Base-by-base conservation (phyloP, 2,329 filamentous ascomycete genomes). In the Aspergillus cejpii region DNA sequence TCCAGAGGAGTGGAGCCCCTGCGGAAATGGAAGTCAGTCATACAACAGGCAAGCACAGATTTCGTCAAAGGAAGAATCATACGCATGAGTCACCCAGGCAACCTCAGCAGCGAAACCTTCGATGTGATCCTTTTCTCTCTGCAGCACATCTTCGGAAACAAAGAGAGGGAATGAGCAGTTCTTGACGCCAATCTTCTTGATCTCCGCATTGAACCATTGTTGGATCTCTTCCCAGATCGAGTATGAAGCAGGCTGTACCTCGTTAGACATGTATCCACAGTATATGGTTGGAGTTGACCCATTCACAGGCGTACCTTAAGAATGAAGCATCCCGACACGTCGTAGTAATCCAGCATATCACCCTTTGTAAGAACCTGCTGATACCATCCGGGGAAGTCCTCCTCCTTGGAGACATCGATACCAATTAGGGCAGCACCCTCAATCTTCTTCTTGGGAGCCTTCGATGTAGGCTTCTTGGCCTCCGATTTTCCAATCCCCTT, bases 151-250 rank as follows among this genome's bases (percentile, higher is more conserved):
- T 62, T 87, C 77, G 14, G 88, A 94, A 54, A 98, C 80, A 72
- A 96, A 98, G 68, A 98, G 84, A 49, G 92, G 92, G 70, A 98
- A 98, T 68, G 88, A 95, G 65, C 87, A 86, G 74, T 98, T 94
- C 68, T 92, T 87, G 44, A 97, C 91, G 44, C 88, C 90, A 75
- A 97, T 80, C 39, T 78, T 81, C 76, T 94, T 90, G 66, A 97
- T 98, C 57, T 82, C 80, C 20, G 63, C 60, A 57, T 82, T 77
- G 60, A 73, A 75, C 65, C 65, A 74, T 38, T 65, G 66, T 57
- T 81, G 79, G 51, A 85, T 83, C 54, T 76, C 72, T 60, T 84
- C 80, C 81, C 81, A 85, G 61, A 85, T 81, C 49, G 75, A 75
- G 66, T 79, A 84, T 14, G 80, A 82, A 48, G 77, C 74, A 39